These are phyloP conservation scores for Naematelia encephala DNA, from an alignment of 768 basidiomycete genomes.

Conservation along the genomic window DNA sequence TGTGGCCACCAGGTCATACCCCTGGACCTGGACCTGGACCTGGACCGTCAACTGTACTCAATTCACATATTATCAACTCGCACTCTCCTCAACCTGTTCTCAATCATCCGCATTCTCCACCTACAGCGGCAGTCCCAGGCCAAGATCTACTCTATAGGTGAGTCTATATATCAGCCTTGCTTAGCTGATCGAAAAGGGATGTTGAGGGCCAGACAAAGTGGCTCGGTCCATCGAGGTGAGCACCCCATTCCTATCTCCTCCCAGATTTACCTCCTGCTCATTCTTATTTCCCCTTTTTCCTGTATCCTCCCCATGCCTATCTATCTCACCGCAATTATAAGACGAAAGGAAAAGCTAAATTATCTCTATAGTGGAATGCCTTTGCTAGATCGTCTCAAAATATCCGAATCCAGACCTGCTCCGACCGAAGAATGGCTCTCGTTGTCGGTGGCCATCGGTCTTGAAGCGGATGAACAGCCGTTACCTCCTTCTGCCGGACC, in stretches of 20 bases:
- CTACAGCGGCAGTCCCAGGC: not conserved
- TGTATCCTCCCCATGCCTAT: not conserved
- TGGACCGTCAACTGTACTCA: too few relatives aligned
- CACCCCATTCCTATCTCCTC: not conserved
- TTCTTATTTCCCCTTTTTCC: not conserved
- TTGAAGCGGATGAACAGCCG: constrained; percentile 8
- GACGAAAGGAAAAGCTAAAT: too few relatives aligned
- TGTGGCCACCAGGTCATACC: too few relatives aligned
- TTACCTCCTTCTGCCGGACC: not conserved
- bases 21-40: too few relatives aligned
- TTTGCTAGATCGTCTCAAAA: constrained; percentile 19
- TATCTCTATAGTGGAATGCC: constrained; percentile 30
- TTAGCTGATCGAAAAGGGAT: constrained; percentile 1
- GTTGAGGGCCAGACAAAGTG: constrained; percentile 21
- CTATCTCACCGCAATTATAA: not conserved
- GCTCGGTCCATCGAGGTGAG: constrained; percentile 26
- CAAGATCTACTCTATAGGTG: constrained; percentile 6
- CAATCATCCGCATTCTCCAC: too few relatives aligned
- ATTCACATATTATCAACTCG: too few relatives aligned
- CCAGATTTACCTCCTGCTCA: not conserved
- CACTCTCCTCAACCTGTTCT: too few relatives aligned
- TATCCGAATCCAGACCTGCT: not conserved
- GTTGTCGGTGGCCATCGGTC: constrained; percentile 19
- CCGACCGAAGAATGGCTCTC: constrained; percentile 24
- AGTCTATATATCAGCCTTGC: not conserved